phyloP scores from a whole-genome alignment of 2,329 filamentous ascomycete genomes.

The Fusarium avenaceum region DNA sequence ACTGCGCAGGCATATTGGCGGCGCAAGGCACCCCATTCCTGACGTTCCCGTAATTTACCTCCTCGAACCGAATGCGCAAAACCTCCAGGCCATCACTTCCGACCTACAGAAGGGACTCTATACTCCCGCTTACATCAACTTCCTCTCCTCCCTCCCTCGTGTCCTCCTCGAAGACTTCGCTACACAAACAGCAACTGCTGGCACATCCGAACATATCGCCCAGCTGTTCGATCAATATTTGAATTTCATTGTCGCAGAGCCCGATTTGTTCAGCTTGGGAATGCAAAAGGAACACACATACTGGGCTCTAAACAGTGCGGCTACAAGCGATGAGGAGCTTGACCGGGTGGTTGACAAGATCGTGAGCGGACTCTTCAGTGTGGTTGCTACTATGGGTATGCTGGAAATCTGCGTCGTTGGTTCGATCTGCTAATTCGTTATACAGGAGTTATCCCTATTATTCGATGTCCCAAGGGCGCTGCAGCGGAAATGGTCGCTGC shows the following conservation, averaged over 20 bases:
- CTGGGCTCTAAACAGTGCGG: conserved; percentile 94
- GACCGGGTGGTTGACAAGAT: conserved; percentile 90
- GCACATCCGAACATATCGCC: conserved; percentile 88
- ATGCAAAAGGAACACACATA: conserved; percentile 93
- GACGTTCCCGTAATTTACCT: conserved; percentile 97
- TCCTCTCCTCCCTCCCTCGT: conserved; percentile 91
- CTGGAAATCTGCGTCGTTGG: neutral
- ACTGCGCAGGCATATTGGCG: conserved; percentile 77
- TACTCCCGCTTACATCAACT: conserved; percentile 95
- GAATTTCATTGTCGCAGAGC: conserved; percentile 96
- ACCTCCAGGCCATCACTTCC: conserved; percentile 84
- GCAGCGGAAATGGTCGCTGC: conserved; percentile 95
- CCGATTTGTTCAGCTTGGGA: conserved; percentile 93
- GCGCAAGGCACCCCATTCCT: conserved; percentile 87
- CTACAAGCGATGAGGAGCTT: conserved; percentile 89
- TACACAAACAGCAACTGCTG: conserved; percentile 83
- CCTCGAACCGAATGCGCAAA: conserved; percentile 87
- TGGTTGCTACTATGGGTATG: conserved; percentile 96
- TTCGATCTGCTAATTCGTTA: conserved; percentile 17
- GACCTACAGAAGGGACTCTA: conserved; percentile 92
- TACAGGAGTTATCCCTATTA: conserved; percentile 89
- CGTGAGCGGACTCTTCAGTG: conserved; percentile 96
- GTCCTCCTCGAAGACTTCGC: conserved; percentile 96
- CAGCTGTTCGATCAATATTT: conserved; percentile 97
- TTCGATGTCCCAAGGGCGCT: conserved; percentile 91